Conservation (phyloP, 2,329 filamentous ascomycete species). For the Albophoma yamanashiensis region DNA sequence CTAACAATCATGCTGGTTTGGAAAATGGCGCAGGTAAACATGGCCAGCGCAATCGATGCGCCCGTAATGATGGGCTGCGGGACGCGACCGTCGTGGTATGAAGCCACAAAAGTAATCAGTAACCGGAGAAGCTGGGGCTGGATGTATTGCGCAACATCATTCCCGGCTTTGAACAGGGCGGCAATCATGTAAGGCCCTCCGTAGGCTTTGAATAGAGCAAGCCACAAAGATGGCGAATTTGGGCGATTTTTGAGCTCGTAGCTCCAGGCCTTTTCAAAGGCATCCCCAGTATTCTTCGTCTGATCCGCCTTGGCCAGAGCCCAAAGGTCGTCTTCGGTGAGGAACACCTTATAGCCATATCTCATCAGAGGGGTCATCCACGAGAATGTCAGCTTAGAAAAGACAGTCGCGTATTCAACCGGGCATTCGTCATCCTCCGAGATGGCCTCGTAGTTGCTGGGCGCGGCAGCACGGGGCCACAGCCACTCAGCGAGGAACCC, state of each 20-base stretch:
- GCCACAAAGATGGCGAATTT: conserved; percentile 58
- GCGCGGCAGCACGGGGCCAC: conserved; percentile 59
- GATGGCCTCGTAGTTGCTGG: conserved; percentile 46
- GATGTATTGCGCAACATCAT: conserved; percentile 75
- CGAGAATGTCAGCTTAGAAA: conserved; percentile 85
- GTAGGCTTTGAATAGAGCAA: conserved; percentile 74
- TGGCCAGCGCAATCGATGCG: conserved; percentile 76
- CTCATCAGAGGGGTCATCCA: conserved; percentile 99
- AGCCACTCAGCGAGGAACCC: conserved; percentile 80
- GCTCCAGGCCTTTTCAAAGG: conserved; percentile 68
- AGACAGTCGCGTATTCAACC: conserved; percentile 85
- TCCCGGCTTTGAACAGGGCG: conserved; percentile 77
- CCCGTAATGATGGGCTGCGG: conserved; percentile 76
- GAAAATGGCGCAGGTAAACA: conserved; percentile 79
- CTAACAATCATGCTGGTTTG: conserved; percentile 71
- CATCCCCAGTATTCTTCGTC: conserved; percentile 59
- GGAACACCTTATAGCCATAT: conserved; percentile 79
- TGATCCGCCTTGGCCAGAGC: conserved; percentile 72
- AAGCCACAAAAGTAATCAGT: conserved; percentile 75
- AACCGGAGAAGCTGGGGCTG: conserved; percentile 84
- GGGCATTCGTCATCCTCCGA: conserved; percentile 55
- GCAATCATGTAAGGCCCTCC: conserved; percentile 75
- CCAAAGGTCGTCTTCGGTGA: conserved; percentile 95
- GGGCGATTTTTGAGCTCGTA: conserved; percentile 61
- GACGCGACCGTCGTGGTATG: conserved; percentile 50